phyloP scores from a whole-genome alignment of 768 basidiomycete species.

The Favolaschia claudopus region DNA sequence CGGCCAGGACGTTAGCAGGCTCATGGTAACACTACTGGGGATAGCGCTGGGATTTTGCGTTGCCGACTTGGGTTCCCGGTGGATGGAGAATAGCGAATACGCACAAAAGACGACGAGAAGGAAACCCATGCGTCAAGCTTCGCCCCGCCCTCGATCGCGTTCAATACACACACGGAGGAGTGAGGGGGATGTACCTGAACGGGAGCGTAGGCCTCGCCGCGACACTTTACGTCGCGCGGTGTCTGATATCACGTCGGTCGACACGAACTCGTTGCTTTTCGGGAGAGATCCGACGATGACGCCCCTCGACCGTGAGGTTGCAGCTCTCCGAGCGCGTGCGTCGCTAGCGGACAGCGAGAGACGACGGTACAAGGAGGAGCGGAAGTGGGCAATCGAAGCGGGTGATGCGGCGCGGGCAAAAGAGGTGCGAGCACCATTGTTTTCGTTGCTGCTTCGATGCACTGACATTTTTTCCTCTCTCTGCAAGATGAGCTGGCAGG shows the following conservation, averaged over 20 bases:
- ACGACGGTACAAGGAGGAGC: constrained; percentile 83
- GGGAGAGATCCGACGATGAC: constrained; percentile 61
- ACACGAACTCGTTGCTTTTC: constrained; percentile 71
- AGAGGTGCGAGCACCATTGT: constrained; percentile 15
- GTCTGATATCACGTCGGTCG: constrained; percentile 74
- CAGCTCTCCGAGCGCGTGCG: constrained; percentile 76
- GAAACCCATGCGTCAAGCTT: constrained; percentile 17
- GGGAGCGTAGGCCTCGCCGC: constrained; percentile 17
- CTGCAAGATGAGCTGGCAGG: constrained; percentile 83
- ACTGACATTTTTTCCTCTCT: background rate
- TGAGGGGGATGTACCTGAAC: constrained; percentile 28
- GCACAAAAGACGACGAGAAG: constrained; percentile 41
- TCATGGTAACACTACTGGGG: constrained; percentile 69
- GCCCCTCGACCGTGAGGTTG: constrained; percentile 77
- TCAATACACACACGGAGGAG: constrained; percentile 21
- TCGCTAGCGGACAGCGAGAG: constrained; percentile 85
- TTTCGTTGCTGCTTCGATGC: background rate
- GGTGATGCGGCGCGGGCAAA: constrained; percentile 75
- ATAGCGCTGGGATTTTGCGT: constrained; percentile 72
- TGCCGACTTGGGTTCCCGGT: constrained; percentile 75
- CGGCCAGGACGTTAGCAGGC: constrained; percentile 60
- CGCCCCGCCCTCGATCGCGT: constrained; percentile 22
- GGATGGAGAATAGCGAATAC: constrained; percentile 59
- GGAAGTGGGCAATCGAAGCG: constrained; percentile 85
- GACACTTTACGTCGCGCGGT: constrained; percentile 37